Conservation (phyloP, 1,284 basidiomycete genomes). For the Cryptococcus amylolentus region DNA sequence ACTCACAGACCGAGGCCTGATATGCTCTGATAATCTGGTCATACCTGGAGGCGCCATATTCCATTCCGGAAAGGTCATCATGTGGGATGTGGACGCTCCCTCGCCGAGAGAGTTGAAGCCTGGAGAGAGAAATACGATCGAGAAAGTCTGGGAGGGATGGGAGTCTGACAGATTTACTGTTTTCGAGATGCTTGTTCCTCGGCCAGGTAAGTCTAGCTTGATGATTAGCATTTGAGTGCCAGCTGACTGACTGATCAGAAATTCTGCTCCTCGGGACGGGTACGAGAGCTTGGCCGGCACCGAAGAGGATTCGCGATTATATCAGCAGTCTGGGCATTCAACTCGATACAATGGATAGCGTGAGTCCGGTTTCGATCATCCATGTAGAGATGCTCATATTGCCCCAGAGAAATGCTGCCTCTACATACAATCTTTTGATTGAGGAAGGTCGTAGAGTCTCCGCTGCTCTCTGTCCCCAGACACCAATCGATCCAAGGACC, state of each 20-base stretch:
- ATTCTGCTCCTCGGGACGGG: slow-evolving; percentile 89
- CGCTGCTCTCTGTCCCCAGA: slow-evolving; percentile 74
- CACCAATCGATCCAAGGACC: slow-evolving; percentile 45
- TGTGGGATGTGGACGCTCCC: slow-evolving; percentile 79
- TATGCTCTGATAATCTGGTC: slow-evolving; percentile 61
- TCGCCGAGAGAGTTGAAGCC: slow-evolving; percentile 48
- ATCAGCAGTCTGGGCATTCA: slow-evolving; percentile 78
- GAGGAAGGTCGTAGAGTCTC: slow-evolving; percentile 91
- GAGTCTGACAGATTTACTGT: slow-evolving; percentile 67
- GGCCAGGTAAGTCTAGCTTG: slow-evolving; percentile 63
- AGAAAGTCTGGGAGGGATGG: slow-evolving; percentile 58
- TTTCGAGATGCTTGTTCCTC: slow-evolving; percentile 75
- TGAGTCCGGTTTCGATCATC: slow-evolving; percentile 39
- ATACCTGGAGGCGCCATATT: slow-evolving; percentile 76
- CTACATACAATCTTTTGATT: slow-evolving; percentile 86
- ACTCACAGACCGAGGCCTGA: slow-evolving; percentile 46
- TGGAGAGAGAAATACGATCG: slow-evolving; percentile 19
- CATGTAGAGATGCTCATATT: neutral
- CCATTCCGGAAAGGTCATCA: slow-evolving; percentile 75
- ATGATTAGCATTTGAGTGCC: neutral
- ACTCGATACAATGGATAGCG: slow-evolving; percentile 91
- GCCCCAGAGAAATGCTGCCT: slow-evolving; percentile 77
- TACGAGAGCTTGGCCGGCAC: slow-evolving; percentile 64
- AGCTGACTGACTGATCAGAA: slow-evolving; percentile 56
- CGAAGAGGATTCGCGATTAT: slow-evolving; percentile 64